Conservation (phyloP, 2,329 filamentous ascomycete species). For the Kalmusia sp. region DNA sequence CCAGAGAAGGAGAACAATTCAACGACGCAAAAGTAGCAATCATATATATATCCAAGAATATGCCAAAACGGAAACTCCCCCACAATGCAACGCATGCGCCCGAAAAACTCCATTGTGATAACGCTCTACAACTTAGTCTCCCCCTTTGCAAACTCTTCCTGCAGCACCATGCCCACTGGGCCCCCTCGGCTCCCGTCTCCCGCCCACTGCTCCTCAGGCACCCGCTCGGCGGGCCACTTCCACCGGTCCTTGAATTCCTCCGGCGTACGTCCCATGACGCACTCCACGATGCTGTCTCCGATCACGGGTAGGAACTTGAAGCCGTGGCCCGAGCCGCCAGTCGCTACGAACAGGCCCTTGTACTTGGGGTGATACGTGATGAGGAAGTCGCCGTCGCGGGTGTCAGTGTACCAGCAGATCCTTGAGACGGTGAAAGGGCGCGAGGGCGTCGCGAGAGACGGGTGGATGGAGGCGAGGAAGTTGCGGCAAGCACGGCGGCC, state of each 20-base stretch:
- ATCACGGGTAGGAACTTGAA: slow-evolving; percentile 69
- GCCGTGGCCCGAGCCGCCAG: slow-evolving; percentile 67
- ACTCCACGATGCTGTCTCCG: slow-evolving; percentile 61
- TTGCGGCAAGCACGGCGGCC: slow-evolving; percentile 37
- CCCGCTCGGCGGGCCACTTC: slow-evolving; percentile 55
- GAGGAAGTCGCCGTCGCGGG: slow-evolving; percentile 62
- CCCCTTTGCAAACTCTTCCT: slow-evolving; percentile 49
- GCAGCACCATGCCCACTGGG: slow-evolving; percentile 47
- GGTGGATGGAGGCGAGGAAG: slow-evolving; percentile 39
- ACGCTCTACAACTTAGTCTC: slow-evolving; percentile 36
- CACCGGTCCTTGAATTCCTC: slow-evolving; percentile 68
- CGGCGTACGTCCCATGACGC: slow-evolving; percentile 51
- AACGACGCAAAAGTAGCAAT: too few species aligned
- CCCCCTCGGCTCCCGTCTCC: slow-evolving; percentile 50
- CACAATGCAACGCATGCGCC: too few species aligned
- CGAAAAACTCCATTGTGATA: too few species aligned
- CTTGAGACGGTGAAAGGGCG: slow-evolving; percentile 55
- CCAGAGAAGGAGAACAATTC: too few species aligned
- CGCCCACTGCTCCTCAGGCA: slow-evolving; percentile 45
- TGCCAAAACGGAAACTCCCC: too few species aligned
- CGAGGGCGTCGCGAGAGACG: slow-evolving; percentile 39
- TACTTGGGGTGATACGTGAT: slow-evolving; percentile 60
- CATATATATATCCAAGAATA: too few species aligned
- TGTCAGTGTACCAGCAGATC: slow-evolving; percentile 66
- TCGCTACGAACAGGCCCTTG: slow-evolving; percentile 64